Conservation (phyloP, 192 early-diverging fungal genomes). For the Coemansia sp. region DNA sequence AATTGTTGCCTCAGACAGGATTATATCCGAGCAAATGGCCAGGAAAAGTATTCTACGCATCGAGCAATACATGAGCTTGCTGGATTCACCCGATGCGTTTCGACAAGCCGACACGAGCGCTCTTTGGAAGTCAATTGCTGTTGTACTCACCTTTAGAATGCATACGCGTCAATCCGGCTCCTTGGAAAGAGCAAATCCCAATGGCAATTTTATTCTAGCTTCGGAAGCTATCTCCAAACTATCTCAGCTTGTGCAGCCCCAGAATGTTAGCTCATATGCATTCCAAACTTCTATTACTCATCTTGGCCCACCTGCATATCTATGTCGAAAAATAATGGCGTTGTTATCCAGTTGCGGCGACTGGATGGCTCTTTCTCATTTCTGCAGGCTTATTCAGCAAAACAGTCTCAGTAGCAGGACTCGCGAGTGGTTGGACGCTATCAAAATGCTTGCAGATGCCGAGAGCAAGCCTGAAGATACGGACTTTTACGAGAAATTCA, state of each 20-base stretch:
- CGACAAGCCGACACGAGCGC: neutral
- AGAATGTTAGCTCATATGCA: neutral
- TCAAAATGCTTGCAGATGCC: conserved; percentile 23
- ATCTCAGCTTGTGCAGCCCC: neutral
- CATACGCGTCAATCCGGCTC: neutral
- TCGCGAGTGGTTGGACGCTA: conserved; percentile 24
- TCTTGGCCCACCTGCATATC: conserved; percentile 33
- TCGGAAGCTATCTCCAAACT: conserved; percentile 16
- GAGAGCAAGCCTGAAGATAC: conserved; percentile 21
- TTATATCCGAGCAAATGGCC: conserved; percentile 5
- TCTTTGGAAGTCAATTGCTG: conserved; percentile 14
- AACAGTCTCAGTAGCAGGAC: conserved; percentile 12
- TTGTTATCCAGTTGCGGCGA: conserved; percentile 21
- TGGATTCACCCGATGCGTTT: neutral
- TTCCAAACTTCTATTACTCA: conserved; percentile 3
- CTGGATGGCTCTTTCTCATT: conserved; percentile 21
- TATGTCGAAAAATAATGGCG: conserved; percentile 25
- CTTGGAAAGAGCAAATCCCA: neutral
- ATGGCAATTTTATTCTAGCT: neutral
- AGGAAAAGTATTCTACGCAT: neutral
- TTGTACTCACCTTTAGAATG: neutral
- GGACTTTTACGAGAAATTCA: conserved; percentile 5
- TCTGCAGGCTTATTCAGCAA: conserved; percentile 24
- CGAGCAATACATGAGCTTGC: neutral
- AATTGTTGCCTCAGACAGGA: neutral